phyloP scores from a whole-genome alignment of 2,329 filamentous ascomycete genomes.

The Hypoxylon sp. region DNA sequence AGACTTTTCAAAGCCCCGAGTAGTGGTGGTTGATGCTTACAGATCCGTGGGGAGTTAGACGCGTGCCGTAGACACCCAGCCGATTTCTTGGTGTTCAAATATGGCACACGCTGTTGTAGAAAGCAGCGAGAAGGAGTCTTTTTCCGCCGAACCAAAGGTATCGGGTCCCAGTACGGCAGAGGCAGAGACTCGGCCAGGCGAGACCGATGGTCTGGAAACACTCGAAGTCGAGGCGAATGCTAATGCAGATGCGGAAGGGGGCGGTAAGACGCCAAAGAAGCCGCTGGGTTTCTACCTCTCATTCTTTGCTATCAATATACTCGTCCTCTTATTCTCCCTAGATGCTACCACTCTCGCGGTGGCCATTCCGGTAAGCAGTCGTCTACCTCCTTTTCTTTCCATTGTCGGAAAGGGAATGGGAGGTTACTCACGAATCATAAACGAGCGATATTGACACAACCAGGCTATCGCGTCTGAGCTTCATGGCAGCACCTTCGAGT shows the following conservation, averaged over 20 bases:
- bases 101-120: constrained; percentile 22
- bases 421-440: background rate
- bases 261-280: constrained; percentile 30
- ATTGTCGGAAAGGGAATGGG: background rate
- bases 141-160: constrained; percentile 23
- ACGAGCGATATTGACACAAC: constrained; percentile 1
- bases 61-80: background rate
- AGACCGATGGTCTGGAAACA: constrained; percentile 5
- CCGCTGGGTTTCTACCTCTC: constrained; percentile 40
- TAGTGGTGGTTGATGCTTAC: background rate
- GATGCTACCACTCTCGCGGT: constrained; percentile 43
- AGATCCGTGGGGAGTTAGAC: background rate
- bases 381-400: background rate
- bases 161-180: constrained; percentile 14
- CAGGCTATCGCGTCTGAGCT: constrained; percentile 46
- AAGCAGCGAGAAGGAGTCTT: constrained; percentile 3
- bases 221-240: constrained; percentile 13
- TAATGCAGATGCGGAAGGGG: constrained; percentile 8
- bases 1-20: background rate
- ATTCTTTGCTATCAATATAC: constrained; percentile 42
- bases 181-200: constrained; percentile 11
- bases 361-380: constrained; percentile 40
- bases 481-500: constrained; percentile 45
- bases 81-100: background rate
- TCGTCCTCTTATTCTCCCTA: constrained; percentile 41